These are phyloP conservation scores for Aspergillus sp. DNA, from an alignment of 2,329 filamentous ascomycete genomes.

Conservation along the genomic window DNA sequence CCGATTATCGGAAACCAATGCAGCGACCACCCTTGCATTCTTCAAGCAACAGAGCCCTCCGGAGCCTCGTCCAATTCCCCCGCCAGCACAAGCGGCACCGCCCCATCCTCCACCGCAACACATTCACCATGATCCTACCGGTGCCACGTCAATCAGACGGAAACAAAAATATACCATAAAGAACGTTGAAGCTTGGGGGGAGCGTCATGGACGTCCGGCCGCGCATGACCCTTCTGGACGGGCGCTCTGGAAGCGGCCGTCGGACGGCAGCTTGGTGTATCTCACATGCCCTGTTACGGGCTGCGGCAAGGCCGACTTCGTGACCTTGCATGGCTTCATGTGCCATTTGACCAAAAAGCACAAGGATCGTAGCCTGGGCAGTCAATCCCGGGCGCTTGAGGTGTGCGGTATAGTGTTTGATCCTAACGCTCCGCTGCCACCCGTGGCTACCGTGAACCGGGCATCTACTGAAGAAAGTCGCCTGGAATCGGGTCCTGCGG, in stretches of 20 bases:
- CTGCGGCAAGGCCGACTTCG: slow-evolving; percentile 44
- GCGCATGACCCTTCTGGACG: slow-evolving; percentile 42
- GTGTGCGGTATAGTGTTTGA: slow-evolving; percentile 42
- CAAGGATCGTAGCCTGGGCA: slow-evolving; percentile 43
- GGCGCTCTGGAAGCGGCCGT: slow-evolving; percentile 44
- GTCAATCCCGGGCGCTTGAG: slow-evolving; percentile 43
- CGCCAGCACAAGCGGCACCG: slow-evolving; percentile 27
- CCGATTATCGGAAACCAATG: slow-evolving; percentile 44
- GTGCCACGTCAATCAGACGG: slow-evolving; percentile 34
- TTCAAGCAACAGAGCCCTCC: slow-evolving; percentile 46
- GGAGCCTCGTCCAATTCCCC: slow-evolving; percentile 36
- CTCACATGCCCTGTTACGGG: slow-evolving; percentile 41
- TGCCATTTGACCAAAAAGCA: slow-evolving; percentile 46
- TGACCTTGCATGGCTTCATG: slow-evolving; percentile 46
- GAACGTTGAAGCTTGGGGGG: slow-evolving; percentile 45
- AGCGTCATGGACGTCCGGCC: slow-evolving; percentile 44
- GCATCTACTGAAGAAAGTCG: slow-evolving; percentile 41
- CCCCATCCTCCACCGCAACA: slow-evolving; percentile 26
- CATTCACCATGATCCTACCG: slow-evolving; percentile 30
- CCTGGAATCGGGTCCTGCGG: slow-evolving; percentile 30
- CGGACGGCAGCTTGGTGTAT: slow-evolving; percentile 41
- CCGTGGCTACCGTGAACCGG: slow-evolving; percentile 32
- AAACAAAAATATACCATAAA: slow-evolving; percentile 48
- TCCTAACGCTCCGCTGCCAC: slow-evolving; percentile 39
- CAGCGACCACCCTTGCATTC: slow-evolving; percentile 43